A percentile compares a stretch with the other conserved stretches of the same genome.
phyloP scores from a whole-genome alignment of 805 yeast species.

The Clavispora fructus region DNA sequence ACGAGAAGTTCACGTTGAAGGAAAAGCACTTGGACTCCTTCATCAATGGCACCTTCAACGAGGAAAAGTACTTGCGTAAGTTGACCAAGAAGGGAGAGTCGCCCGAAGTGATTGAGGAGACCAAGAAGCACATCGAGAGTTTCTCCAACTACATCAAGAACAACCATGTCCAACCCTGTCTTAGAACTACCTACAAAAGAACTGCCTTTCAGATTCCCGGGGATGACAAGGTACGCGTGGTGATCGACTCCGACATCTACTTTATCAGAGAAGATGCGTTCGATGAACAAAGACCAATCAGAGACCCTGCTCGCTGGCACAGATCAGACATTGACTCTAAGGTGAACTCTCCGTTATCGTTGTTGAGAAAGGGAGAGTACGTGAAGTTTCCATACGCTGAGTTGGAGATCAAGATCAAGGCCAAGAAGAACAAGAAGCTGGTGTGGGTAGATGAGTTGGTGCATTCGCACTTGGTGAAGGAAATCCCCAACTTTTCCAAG shows the following conservation, averaged over 20 bases:
- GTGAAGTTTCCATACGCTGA: conserved; percentile 80
- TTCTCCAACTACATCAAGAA: conserved; percentile 60
- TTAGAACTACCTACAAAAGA: conserved; percentile 82
- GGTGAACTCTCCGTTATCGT: conserved; percentile 60
- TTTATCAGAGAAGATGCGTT: conserved; percentile 89
- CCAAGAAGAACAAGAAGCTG: conserved; percentile 42
- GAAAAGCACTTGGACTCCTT: conserved; percentile 78
- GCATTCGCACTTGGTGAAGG: conserved; percentile 73
- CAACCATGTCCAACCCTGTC: conserved; percentile 71
- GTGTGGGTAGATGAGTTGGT: conserved; percentile 87
- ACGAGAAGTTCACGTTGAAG: conserved; percentile 64
- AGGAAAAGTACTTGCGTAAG: conserved; percentile 52
- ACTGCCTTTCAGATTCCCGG: conserved; percentile 98
- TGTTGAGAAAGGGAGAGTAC: conserved; percentile 81
- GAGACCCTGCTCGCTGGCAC: conserved; percentile 90
- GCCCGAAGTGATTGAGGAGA: conserved; percentile 45
- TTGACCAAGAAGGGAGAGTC: conserved; percentile 59
- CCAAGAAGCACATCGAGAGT: conserved; percentile 50
- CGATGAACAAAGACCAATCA: conserved; percentile 77
- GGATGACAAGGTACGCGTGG: conserved; percentile 85
- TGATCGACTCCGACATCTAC: conserved; percentile 81
- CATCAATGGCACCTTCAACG: conserved; percentile 46
- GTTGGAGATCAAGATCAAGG: conserved; percentile 75
- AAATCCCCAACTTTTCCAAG: conserved; percentile 89
- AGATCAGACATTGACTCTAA: conserved; percentile 83